phyloP scores from a whole-genome alignment of 257 asterid species.

The Handroanthus guayacan region DNA sequence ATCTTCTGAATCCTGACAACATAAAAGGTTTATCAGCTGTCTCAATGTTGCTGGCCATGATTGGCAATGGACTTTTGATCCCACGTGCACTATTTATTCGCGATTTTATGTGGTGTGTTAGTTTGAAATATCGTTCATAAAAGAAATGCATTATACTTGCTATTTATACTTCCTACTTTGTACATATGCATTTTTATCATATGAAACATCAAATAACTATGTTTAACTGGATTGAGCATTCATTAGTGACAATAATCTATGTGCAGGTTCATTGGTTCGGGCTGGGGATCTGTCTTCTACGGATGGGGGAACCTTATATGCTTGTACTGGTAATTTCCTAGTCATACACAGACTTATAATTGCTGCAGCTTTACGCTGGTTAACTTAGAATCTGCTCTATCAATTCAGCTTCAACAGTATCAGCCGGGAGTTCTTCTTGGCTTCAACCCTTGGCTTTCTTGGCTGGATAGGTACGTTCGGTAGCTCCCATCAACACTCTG shows the following conservation, averaged over 20 bases:
- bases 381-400: slow-evolving; percentile 22
- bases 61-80: slow-evolving; percentile 94
- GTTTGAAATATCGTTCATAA: background rate
- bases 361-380: background rate
- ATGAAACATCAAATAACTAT: background rate
- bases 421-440: slow-evolving; percentile 76
- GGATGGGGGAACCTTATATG: slow-evolving; percentile 99
- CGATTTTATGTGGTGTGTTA: slow-evolving; percentile 90
- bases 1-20: slow-evolving; percentile 84
- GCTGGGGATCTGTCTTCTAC: slow-evolving; percentile 80
- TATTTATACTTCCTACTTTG: background rate
- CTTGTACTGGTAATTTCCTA: slow-evolving; percentile 69
- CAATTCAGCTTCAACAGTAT: slow-evolving; percentile 67
- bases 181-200: background rate
- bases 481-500: slow-evolving; percentile 18
- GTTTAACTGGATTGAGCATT: background rate
- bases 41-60: slow-evolving; percentile 93
- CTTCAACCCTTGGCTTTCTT: slow-evolving; percentile 67
- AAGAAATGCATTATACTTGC: no score
- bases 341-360: background rate
- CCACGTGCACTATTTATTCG: slow-evolving; percentile 91
- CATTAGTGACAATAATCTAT: slow-evolving; percentile 20
- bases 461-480: slow-evolving; percentile 71
- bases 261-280: slow-evolving; percentile 91
- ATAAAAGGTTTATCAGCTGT: slow-evolving; percentile 86